Evolutionary conservation across 129 eudicot genomes (phyloP), one percentile per base, ranked within the genome.

Genomic region (Artemisia annua): DNA sequence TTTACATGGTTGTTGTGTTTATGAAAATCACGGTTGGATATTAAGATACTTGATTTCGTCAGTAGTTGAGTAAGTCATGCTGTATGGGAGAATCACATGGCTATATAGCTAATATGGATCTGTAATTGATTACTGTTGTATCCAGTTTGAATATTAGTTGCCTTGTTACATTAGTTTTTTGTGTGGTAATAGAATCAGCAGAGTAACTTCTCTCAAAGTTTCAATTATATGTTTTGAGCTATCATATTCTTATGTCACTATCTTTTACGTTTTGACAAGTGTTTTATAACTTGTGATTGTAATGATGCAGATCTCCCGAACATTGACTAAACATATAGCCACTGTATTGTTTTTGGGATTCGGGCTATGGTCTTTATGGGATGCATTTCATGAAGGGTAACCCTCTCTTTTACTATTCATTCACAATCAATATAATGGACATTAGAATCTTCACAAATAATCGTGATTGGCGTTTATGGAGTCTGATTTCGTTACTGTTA

Each of bases 331-430:
- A 80, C 98, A 94, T 70, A 82, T 90, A 52, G 86, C 98, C 68
- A 94, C 98, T n/a, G 24, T 94, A n/a, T 81, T 94, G 79, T 94
- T 94, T 81, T 85, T 90, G 70, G 98, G 87, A 22, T 94, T 93
- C 62, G 98, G 98, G 30, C 48, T 93, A 22, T 94, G 98, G 98
- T 93, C 98, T 69, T 77, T 93, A 49, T 93, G 98, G 98, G 98
- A 93, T 80, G 98, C 92, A 51, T 87, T 87, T 80, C 79, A 84
- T 20, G 96, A 81, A 63, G 96, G 95, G 96, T 90, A 87, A 70
- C 53, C 19, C 15, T 70, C 48, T 66, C 9, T 7, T 44, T 65
- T 48, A 22, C 53, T 44, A 19, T 13, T 67, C 26, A 12, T 57
- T 64, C 19, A 28, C 63, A 48, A 1, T 52, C 22, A 16, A 30